Evolutionary conservation across 495 filamentous ascomycete species (phyloP).

Genomic region (Neurospora sp.): DNA sequence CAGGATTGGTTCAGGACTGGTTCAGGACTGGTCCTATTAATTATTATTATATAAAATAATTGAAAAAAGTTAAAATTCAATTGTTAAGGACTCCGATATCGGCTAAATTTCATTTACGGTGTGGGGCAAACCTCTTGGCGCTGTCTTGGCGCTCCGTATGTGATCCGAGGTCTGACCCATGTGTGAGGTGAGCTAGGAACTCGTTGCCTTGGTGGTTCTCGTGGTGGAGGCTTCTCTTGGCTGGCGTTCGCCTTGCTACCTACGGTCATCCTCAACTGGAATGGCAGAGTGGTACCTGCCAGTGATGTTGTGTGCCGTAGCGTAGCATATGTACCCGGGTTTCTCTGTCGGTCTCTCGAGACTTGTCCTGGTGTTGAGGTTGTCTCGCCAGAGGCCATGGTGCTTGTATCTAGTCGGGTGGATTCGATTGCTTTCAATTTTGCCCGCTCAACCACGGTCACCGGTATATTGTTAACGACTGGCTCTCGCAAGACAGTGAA

Average conservation of each 20-base stretch:
- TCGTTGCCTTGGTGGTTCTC: background rate
- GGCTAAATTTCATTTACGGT: too few relatives aligned
- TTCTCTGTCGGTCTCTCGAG: background rate
- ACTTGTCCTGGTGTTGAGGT: background rate
- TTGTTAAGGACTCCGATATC: too few relatives aligned
- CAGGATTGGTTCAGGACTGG: too few relatives aligned
- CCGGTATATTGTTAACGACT: background rate
- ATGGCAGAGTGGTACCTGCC: background rate
- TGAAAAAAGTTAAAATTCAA: too few relatives aligned
- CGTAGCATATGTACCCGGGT: background rate
- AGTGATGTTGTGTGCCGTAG: background rate
- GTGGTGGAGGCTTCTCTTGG: background rate
- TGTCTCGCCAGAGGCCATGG: background rate
- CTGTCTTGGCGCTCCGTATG: too few relatives aligned
- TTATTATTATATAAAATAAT: too few relatives aligned
- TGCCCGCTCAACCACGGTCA: background rate
- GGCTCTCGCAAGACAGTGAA: background rate
- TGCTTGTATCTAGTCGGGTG: background rate
- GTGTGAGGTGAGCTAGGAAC: too few relatives aligned
- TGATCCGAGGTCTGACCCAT: too few relatives aligned
- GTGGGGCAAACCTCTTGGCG: too few relatives aligned
- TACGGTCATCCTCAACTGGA: background rate
- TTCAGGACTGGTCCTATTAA: too few relatives aligned
- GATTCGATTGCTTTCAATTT: background rate
- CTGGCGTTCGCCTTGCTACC: background rate